Evolutionary conservation across 2,329 filamentous ascomycete genomes (phyloP).

Genomic region (Colletotrichum tamarilloi): DNA sequence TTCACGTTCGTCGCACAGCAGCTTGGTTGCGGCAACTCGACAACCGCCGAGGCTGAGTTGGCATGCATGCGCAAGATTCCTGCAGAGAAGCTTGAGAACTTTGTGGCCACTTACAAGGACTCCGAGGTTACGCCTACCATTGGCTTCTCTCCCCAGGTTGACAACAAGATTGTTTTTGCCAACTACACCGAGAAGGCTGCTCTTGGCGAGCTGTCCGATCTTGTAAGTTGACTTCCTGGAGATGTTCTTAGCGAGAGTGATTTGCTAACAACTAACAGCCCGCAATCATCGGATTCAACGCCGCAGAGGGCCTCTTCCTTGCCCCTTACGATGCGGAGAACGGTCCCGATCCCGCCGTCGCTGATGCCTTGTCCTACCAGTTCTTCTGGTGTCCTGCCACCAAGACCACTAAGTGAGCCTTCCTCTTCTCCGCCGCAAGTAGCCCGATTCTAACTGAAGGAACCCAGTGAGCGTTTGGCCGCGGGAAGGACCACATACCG

Average conservation of each 20-base stretch:
- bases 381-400: constrained; percentile 31
- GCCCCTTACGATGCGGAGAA: constrained; percentile 26
- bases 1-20: constrained; percentile 52
- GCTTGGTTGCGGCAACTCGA: constrained; percentile 49
- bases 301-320: constrained; percentile 29
- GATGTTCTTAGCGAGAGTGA: not conserved
- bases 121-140: constrained; percentile 40
- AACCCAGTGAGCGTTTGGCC: constrained; percentile 18
- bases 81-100: constrained; percentile 46
- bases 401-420: constrained; percentile 30
- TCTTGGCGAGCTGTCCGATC: constrained; percentile 21
- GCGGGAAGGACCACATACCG: constrained; percentile 39
- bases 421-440: rapidly evolving
- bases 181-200: constrained; percentile 44
- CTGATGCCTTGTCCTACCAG: constrained; percentile 22
- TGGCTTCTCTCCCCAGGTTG: constrained; percentile 45
- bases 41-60: constrained; percentile 43
- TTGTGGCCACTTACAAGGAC: constrained; percentile 43
- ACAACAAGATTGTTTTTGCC: constrained; percentile 45
- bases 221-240: not conserved
- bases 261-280: constrained; percentile 4
- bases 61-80: constrained; percentile 51
- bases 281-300: constrained; percentile 31
- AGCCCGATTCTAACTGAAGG: not conserved
- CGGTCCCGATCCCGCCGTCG: constrained; percentile 14